Evolutionary conservation across 2,329 filamentous ascomycete species (phyloP).

Genomic region (Fusarium musae): DNA sequence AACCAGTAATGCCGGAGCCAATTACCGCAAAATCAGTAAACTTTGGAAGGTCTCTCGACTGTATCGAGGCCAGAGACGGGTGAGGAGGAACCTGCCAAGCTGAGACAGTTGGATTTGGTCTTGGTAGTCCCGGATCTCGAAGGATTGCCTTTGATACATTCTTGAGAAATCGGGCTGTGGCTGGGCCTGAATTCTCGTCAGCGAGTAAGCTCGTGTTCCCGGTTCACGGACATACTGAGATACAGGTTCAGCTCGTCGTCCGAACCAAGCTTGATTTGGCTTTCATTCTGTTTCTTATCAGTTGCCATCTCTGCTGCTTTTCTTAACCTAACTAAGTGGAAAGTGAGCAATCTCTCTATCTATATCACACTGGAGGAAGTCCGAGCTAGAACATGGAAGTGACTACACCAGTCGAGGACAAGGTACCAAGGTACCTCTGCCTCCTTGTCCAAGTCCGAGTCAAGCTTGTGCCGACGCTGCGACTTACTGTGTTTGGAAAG

Average conservation of each 20-base stretch:
- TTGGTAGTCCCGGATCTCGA: slow-evolving; percentile 41
- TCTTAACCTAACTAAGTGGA: too few relatives aligned
- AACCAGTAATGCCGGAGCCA: slow-evolving; percentile 48
- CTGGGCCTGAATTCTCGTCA: not conserved
- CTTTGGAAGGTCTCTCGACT: slow-evolving; percentile 34
- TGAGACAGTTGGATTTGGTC: slow-evolving; percentile 38
- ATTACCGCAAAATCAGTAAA: slow-evolving; percentile 43
- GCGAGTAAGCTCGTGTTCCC: too few relatives aligned
- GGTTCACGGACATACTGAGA: not conserved
- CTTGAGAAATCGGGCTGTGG: not conserved
- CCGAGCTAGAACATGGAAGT: not conserved
- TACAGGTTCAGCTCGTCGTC: not conserved
- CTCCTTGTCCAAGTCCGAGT: not conserved
- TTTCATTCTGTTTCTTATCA: not conserved
- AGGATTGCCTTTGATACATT: not conserved
- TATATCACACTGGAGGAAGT: not conserved
- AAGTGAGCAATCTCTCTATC: not conserved
- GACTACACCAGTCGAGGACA: too few relatives aligned
- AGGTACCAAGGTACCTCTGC: not conserved
- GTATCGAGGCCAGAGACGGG: slow-evolving; percentile 33
- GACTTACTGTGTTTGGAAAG: not conserved
- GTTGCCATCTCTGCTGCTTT: not conserved
- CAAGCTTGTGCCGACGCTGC: not conserved
- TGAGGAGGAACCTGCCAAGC: slow-evolving; percentile 45
- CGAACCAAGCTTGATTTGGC: not conserved